A percentile compares a stretch with the other conserved stretches of the same genome.
These are phyloP conservation scores for Chrysoporthe deuterocubensis DNA, from an alignment of 2,329 filamentous ascomycete species.

Conservation along the genomic window DNA sequence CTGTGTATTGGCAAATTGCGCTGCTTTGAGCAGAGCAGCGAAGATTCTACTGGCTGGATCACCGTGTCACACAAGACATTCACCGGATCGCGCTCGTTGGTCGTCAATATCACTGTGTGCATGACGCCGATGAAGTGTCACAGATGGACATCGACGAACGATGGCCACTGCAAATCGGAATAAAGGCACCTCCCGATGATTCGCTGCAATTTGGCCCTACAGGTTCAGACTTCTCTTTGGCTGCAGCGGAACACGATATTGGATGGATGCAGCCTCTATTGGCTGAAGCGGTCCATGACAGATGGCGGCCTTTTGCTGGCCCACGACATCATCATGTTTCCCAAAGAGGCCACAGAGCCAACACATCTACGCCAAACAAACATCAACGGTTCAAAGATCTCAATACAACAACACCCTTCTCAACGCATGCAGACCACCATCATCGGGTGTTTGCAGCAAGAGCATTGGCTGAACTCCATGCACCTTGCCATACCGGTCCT, in stretches of 20 bases:
- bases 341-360: conserved; percentile 29
- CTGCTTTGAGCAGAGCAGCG: background rate
- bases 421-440: conserved; percentile 2
- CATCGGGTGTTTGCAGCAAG: conserved; percentile 4
- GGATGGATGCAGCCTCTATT: conserved; percentile 35
- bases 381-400: conserved; percentile 15
- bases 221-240: conserved; percentile 19
- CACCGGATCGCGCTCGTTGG: conserved; percentile 3
- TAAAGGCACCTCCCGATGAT: conserved; percentile 7
- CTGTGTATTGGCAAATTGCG: background rate
- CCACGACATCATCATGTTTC: conserved; percentile 30
- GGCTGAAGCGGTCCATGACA: conserved; percentile 43
- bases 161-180: conserved; percentile 3
- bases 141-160: conserved; percentile 10
- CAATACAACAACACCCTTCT: conserved; percentile 25
- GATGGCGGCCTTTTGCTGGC: conserved; percentile 52
- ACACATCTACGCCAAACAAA: conserved; percentile 13
- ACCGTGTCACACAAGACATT: background rate
- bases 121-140: conserved; percentile 21
- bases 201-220: conserved; percentile 17
- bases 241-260: conserved; percentile 13
- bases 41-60: background rate
- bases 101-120: conserved; percentile 25
- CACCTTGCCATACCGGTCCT: conserved; percentile 5
- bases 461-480: conserved; percentile 10